Conservation (phyloP, 495 filamentous ascomycete genomes). For the Neurospora sp. region DNA sequence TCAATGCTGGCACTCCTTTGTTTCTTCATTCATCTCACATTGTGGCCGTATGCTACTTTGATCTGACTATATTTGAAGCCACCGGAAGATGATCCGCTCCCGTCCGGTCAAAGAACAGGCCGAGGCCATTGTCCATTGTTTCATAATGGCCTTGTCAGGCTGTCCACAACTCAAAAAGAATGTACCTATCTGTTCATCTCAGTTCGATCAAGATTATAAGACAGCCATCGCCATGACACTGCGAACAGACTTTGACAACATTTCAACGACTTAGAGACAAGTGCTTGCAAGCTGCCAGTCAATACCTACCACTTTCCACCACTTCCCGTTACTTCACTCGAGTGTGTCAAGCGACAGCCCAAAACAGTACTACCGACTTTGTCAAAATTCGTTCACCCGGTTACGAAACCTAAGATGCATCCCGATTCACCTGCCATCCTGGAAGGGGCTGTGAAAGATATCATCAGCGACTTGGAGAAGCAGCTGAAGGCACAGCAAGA, state of each 20-base stretch:
- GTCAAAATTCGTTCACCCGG: not conserved
- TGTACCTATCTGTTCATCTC: not conserved
- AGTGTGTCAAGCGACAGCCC: not conserved
- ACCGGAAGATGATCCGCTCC: not conserved
- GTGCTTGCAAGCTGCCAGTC: not conserved
- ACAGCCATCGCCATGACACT: not conserved
- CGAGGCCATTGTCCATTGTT: not conserved
- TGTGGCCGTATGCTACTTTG: not conserved
- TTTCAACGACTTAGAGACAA: not conserved
- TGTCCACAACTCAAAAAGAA: not conserved
- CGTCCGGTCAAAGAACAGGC: not conserved
- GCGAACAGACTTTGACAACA: not conserved
- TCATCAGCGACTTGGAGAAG: not conserved
- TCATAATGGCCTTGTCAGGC: not conserved
- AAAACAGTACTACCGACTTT: not conserved
- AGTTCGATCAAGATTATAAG: not conserved
- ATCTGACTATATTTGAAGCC: not conserved
- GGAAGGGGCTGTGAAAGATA: not conserved
- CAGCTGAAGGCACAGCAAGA: not conserved
- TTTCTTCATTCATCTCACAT: not conserved
- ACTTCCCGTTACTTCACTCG: not conserved
- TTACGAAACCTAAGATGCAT: not conserved
- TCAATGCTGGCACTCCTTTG: not conserved
- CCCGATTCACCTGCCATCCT: not conserved
- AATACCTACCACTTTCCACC: not conserved